A percentile compares a stretch with the other conserved stretches of the same genome.
phyloP scores from a whole-genome alignment of 306 rosid genomes.

The Glycyrrhiza uralensis region DNA sequence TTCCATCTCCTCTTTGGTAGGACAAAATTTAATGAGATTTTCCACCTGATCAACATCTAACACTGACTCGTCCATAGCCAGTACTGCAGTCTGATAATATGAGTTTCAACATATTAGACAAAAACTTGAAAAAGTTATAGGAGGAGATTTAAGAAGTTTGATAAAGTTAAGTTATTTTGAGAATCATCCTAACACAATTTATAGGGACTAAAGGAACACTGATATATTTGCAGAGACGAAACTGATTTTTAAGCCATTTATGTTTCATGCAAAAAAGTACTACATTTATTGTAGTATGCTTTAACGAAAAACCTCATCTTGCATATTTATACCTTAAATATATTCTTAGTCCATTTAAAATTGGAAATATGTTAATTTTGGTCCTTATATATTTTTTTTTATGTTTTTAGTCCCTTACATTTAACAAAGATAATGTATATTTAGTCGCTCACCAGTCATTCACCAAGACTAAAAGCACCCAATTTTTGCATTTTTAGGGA shows the following conservation, averaged over 20 bases:
- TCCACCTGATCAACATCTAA: slow-evolving; percentile 96
- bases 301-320: slow-evolving; percentile 30
- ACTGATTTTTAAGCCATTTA: too few relatives aligned
- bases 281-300: background rate
- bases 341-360: too few relatives aligned
- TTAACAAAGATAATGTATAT: too few relatives aligned
- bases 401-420: too few relatives aligned
- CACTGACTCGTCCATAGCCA: slow-evolving; percentile 80
- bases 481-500: too few relatives aligned
- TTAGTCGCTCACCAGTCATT: too few relatives aligned
- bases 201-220: too few relatives aligned
- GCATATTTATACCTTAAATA: slow-evolving; percentile 11
- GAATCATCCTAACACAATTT: background rate
- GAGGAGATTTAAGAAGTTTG: background rate
- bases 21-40: slow-evolving; percentile 88
- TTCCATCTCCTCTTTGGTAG: slow-evolving; percentile 97
- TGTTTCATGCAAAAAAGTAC: slow-evolving; percentile 15
- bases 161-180: background rate
- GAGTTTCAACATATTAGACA: slow-evolving; percentile 20
- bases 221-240: too few relatives aligned
- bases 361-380: too few relatives aligned
- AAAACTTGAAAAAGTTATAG: slow-evolving; percentile 2
- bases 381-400: too few relatives aligned
- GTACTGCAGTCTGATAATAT: slow-evolving; percentile 76
- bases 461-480: too few relatives aligned